Evolutionary conservation across 805 yeast genomes (phyloP), one percentile per base, ranked within the genome.

Genomic region (Jamesozyma spencerorum): DNA sequence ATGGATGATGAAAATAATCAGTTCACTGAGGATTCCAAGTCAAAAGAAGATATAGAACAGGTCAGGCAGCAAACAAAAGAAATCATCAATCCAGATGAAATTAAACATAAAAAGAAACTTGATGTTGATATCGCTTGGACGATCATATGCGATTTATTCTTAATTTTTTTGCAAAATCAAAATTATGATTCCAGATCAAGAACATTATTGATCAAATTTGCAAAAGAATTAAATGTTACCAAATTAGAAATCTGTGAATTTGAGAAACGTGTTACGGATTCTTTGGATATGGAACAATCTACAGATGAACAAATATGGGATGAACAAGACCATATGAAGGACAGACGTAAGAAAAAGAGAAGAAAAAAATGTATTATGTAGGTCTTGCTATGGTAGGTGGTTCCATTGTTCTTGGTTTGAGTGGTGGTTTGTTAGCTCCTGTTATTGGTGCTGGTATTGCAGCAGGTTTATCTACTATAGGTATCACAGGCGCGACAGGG

Each of bases 401-500:
- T 2, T 88, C 95, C 1, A 66, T 92, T 18, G 95, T 92, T 1
- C 75, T 92, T 43, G 99, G 99, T 2, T 67, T 92, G 15, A 85
- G 96, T 45, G 97, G 95, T 7, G 99, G 99, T 5, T 63, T 92
- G 34, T 65, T 92, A 34, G 98, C 98, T 0, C 99, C 99, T 0
- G 95, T 94, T 2, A 94, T 92, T 54, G 97, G 97, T 38, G 97
- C 97, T 1, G 99, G 99, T 54, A 57, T 92, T 22, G 98, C 97
- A 2, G 97, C 97, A 3, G 99, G 97, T 13, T 68, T 92, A 31
- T 81, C 97, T 1, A 92, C 98, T 0, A 77, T 90, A 18, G 99
- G 99, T 26, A 83, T 94, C 18, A 70, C 85, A 1, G 97, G 99
- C n/a, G 86, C 97, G 0, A 64, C 86, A 13, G 85, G 94, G 1